phyloP scores from a whole-genome alignment of 352 stramenopile genomes.

The Peronospora destructor region DNA sequence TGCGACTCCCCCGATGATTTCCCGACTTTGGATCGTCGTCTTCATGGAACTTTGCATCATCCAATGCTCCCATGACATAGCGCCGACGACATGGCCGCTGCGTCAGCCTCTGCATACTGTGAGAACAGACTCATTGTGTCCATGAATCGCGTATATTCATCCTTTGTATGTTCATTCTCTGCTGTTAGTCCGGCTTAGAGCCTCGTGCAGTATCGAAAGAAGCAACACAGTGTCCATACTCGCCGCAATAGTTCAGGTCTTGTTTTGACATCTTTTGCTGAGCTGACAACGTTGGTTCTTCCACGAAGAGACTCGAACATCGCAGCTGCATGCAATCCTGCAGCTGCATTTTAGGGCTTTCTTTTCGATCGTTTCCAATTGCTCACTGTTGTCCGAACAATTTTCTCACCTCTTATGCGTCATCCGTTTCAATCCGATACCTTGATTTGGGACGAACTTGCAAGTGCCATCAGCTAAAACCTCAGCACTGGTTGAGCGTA shows the following conservation, averaged over 20 bases:
- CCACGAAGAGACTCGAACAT: constrained; percentile 68
- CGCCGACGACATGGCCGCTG: too few relatives aligned
- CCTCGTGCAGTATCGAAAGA: too few relatives aligned
- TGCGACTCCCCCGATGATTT: too few relatives aligned
- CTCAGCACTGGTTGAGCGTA: constrained; percentile 58
- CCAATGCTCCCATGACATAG: too few relatives aligned
- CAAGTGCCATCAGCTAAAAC: constrained; percentile 57
- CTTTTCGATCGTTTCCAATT: constrained; percentile 75
- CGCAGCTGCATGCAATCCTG: constrained; percentile 63
- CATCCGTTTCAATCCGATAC: constrained; percentile 56
- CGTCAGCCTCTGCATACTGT: too few relatives aligned
- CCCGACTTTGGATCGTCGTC: too few relatives aligned
- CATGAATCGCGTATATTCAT: too few relatives aligned
- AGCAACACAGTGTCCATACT: constrained; percentile 84
- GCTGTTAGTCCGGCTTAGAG: too few relatives aligned
- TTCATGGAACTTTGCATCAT: too few relatives aligned
- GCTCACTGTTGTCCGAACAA: constrained; percentile 63
- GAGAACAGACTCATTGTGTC: too few relatives aligned
- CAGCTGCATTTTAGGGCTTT: constrained; percentile 57
- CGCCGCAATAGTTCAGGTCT: constrained; percentile 70
- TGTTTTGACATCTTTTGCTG: constrained; percentile 74
- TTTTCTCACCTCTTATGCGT: constrained; percentile 58
- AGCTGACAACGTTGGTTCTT: constrained; percentile 42
- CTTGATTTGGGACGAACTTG: constrained; percentile 68
- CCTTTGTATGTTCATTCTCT: too few relatives aligned